phyloP scores from a whole-genome alignment of 352 stramenopile species.

The Phytopythium litorale region DNA sequence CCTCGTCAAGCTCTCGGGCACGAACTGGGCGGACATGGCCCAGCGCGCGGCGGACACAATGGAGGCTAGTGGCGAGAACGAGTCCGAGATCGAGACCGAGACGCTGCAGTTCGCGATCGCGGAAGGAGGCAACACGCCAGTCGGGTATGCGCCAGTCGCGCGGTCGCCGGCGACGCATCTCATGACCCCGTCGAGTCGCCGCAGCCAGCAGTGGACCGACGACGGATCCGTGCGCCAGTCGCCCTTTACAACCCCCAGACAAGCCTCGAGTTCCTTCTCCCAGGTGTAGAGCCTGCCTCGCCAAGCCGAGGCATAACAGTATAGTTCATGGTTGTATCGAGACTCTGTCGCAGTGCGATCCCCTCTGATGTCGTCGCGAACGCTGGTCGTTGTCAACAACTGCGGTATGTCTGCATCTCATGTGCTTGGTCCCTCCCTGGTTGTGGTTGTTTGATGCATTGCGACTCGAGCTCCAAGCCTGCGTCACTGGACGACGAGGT shows the following conservation, averaged over 20 bases:
- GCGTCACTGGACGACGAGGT: neutral
- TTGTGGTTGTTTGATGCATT: neutral
- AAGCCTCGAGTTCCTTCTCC: slow-evolving; percentile 22
- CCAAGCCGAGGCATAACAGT: neutral
- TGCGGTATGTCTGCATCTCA: neutral
- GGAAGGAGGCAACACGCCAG: slow-evolving; percentile 34
- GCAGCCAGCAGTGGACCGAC: slow-evolving; percentile 30
- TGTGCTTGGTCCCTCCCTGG: neutral
- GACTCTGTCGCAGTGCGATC: slow-evolving; percentile 12
- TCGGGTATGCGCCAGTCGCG: slow-evolving; percentile 18
- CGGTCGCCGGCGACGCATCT: slow-evolving; percentile 30
- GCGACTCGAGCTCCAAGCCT: neutral
- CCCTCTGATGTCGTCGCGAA: neutral
- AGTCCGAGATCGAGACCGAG: slow-evolving; percentile 16
- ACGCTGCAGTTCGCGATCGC: slow-evolving; percentile 15
- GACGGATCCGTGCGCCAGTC: slow-evolving; percentile 17
- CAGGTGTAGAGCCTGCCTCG: slow-evolving; percentile 14
- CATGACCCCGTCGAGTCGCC: slow-evolving; percentile 31
- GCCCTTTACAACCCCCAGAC: slow-evolving; percentile 20
- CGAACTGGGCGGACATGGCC: slow-evolving; percentile 23
- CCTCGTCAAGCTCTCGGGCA: slow-evolving; percentile 12
- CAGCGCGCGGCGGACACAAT: slow-evolving; percentile 15
- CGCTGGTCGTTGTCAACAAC: neutral
- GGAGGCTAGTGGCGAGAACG: slow-evolving; percentile 20
- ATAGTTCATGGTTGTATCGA: slow-evolving; percentile 3